Base-by-base conservation (phyloP, 2,329 filamentous ascomycete genomes). In the Lecanicillium sp. region DNA sequence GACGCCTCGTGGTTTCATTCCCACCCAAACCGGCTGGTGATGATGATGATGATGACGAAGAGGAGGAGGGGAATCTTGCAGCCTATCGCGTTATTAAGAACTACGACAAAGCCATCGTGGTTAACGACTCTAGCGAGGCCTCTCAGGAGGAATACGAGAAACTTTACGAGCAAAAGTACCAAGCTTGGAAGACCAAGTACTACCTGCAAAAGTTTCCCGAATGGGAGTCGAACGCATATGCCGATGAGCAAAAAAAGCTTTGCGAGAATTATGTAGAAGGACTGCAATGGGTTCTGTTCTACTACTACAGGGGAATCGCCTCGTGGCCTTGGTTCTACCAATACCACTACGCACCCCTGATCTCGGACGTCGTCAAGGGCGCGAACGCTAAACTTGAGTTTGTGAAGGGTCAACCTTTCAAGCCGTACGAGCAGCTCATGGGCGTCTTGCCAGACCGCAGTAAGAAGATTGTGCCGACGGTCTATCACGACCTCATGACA, bases 301-400 rank as follows among this genome's bases (percentile, higher is more conserved):
- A 98, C 72, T 98, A 98, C 68, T 98, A 98, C 69, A 84, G 85
- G 46, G 93, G 93, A 53, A 93, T 98, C 51, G 93, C 89, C 14
- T 97, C 91, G 11, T 98, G 93, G 93, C 90, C 93, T 12, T 98
- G 93, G 93, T 98, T 87, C 69, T 98, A 96, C 67, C 76, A 77
- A 52, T 98, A 95, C 66, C 94, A 98, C 68, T 98, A 98, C 67
- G 87, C 94, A 9, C 93, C 93, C 1, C 89, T 97, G 80, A 98
- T 96, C 49, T 94, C 89, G 80, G 93, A 98, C 68, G 88, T 98
- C 56, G 84, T 84, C 63, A 90, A 87, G 65, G 93, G 93, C 20
- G 71, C 98, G 41, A 80, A 81, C 40, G 93, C 90, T 1, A 79
- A 97, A 63, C 81, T 96, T 62, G 83, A 95, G 60, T 98, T 98